A percentile compares a stretch with the other conserved stretches of the same genome.
Evolutionary conservation across 495 filamentous ascomycete genomes (phyloP).

Genomic region (Penicillium argentinense): DNA sequence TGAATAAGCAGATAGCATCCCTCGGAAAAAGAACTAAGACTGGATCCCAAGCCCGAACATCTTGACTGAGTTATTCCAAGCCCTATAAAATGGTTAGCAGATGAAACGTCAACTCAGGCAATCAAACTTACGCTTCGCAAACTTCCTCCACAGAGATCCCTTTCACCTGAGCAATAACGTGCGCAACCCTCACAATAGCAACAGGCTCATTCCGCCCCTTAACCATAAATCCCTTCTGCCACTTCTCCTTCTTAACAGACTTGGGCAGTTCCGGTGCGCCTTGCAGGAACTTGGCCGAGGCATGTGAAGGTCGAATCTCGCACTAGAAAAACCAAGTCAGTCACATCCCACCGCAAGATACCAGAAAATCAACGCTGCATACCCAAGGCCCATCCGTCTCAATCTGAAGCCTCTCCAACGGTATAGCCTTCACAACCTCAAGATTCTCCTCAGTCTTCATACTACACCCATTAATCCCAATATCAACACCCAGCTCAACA

Average conservation of each 20-base stretch:
- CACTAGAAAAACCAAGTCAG: slow-evolving; percentile 33
- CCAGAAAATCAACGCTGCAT: slow-evolving; percentile 11
- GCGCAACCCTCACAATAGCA: slow-evolving; percentile 79
- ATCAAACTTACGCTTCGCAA: slow-evolving; percentile 66
- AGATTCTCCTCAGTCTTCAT: slow-evolving; percentile 91
- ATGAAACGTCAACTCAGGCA: background rate
- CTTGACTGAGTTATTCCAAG: slow-evolving; percentile 78
- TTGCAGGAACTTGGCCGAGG: slow-evolving; percentile 47
- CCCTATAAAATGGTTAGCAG: slow-evolving; percentile 37
- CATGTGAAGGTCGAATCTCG: slow-evolving; percentile 56
- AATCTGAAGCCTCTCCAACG: slow-evolving; percentile 73
- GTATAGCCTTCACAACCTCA: slow-evolving; percentile 73
- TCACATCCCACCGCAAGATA: slow-evolving; percentile 1
- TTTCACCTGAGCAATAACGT: slow-evolving; percentile 82
- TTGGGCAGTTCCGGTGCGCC: slow-evolving; percentile 48
- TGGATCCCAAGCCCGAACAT: slow-evolving; percentile 73
- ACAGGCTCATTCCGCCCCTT: slow-evolving; percentile 93
- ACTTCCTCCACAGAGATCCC: slow-evolving; percentile 76
- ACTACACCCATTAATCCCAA: slow-evolving; percentile 89
- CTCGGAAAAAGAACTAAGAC: too few relatives aligned
- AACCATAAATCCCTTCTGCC: slow-evolving; percentile 75
- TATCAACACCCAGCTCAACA: slow-evolving; percentile 72
- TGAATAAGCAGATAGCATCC: too few relatives aligned
- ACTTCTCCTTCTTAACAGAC: slow-evolving; percentile 93
- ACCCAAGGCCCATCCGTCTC: slow-evolving; percentile 95